These are phyloP conservation scores for Tricholoma saponaceum DNA, from an alignment of 768 basidiomycete genomes.

Conservation along the genomic window DNA sequence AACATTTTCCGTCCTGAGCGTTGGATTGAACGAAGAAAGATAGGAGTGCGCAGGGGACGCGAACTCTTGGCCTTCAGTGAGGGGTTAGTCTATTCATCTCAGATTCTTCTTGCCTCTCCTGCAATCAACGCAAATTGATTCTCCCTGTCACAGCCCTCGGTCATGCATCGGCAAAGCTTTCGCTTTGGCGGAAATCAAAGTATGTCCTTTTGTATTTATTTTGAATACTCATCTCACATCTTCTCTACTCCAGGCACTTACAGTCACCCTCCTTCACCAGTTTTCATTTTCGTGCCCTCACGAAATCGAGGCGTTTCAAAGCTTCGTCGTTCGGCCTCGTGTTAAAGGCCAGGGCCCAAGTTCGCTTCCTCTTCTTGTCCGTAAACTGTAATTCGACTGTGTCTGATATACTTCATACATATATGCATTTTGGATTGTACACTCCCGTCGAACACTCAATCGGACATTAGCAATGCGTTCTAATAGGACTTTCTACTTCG, in stretches of 20 bases:
- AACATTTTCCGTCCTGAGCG: constrained; percentile 55
- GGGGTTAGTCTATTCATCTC: constrained; percentile 42
- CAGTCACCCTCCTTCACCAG: constrained; percentile 46
- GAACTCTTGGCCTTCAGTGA: constrained; percentile 56
- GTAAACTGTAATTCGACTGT: constrained; percentile 25
- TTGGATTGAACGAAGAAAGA: constrained; percentile 46
- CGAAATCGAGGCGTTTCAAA: constrained; percentile 60
- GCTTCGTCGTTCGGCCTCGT: constrained; percentile 61
- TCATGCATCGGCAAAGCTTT: constrained; percentile 59
- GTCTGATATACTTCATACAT: neutral
- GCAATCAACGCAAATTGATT: constrained; percentile 4
- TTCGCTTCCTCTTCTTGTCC: constrained; percentile 53
- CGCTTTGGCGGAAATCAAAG: constrained; percentile 59
- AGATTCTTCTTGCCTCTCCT: neutral
- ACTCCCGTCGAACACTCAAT: neutral
- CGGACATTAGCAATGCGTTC: neutral
- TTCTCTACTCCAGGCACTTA: constrained; percentile 29
- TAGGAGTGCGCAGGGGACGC: constrained; percentile 27
- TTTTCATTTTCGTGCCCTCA: constrained; percentile 49
- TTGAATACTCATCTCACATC: neutral
- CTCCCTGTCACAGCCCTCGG: constrained; percentile 39
- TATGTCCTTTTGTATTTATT: constrained; percentile 16
- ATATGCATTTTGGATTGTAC: neutral
- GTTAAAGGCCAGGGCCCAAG: constrained; percentile 48
- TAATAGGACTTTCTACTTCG: neutral